Percentiles rank a stretch among this genome's conserved stretches.
Evolutionary conservation across 2,329 filamentous ascomycete species (phyloP).

Genomic region (Colletotrichum scovillei): DNA sequence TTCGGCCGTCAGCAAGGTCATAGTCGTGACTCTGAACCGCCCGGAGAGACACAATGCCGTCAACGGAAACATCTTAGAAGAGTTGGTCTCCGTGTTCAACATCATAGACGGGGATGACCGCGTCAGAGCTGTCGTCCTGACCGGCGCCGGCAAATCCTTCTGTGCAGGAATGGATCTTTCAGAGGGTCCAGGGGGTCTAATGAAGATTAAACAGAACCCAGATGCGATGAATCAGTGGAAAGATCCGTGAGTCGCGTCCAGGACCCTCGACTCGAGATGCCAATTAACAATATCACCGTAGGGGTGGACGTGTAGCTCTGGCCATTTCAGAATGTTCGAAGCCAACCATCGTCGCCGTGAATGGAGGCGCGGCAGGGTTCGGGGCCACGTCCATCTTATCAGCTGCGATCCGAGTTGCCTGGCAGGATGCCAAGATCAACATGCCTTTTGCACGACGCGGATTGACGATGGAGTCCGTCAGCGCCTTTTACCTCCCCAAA

Average conservation of each 20-base stretch:
- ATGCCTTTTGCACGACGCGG: conserved; percentile 36
- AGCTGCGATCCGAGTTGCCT: conserved; percentile 25
- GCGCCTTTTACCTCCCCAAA: conserved; percentile 35
- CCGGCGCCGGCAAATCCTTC: conserved; percentile 17
- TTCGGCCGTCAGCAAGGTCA: neutral
- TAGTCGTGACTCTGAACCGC: conserved; percentile 11
- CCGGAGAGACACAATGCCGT: conserved; percentile 4
- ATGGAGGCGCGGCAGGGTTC: conserved; percentile 35
- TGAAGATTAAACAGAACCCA: neutral
- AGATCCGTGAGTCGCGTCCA: neutral
- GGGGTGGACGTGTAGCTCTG: conserved; percentile 34
- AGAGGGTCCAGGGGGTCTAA: neutral
- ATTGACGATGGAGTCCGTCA: conserved; percentile 35
- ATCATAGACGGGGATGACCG: neutral
- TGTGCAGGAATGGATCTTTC: conserved; percentile 18
- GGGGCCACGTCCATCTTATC: conserved; percentile 35
- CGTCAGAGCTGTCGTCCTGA: conserved; percentile 2
- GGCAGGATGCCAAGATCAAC: conserved; percentile 27
- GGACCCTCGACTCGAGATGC: no score
- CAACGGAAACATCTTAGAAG: conserved; percentile 17
- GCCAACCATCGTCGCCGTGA: conserved; percentile 36
- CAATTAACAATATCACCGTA: conserved; percentile 40
- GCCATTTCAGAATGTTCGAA: conserved; percentile 35
- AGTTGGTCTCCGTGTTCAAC: conserved; percentile 10
- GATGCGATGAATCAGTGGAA: neutral